Base-by-base conservation (phyloP, 306 rosid species). In the Alnus rubra region DNA sequence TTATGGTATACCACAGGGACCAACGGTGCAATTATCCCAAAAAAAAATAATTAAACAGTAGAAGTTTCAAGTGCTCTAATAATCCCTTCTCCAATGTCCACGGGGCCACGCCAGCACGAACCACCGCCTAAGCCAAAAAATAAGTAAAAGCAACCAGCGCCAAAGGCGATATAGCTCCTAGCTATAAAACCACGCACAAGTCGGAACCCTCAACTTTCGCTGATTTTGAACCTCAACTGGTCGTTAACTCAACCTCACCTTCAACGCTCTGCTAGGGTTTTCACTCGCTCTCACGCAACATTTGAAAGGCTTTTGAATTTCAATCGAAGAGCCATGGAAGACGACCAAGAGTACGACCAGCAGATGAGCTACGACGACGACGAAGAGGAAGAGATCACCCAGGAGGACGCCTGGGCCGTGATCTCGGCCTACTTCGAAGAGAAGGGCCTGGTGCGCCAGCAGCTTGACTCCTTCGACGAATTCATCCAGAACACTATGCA, bases 331-430 rank as follows among this genome's bases (percentile, higher is more conserved):
- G 68, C 70, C 65, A 82, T 95, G 96, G 98, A 95, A 2, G 98
- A 95, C 2, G 97, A 91, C 58, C 87, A 76, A 0, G 97, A 94
- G 77, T 92, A 90, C 75, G 97, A 94, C 63, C 86, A 82, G 44
- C 93, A 90, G 64, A 82, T 86, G 88, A 79, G 74, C 45, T 93
- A 90, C 53, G 92, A 84, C 0, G 92, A 87, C 7, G 98, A 92
- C 1, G 97, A 92, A 0, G 93, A 90, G 0, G 97, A 94, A 4
- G 97, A 94, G 63, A 95, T 95, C 70, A 91, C 97, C 0, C 98
- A 95, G 82, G 98, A 95, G 37, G 98, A 95, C 55, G 98, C 98
- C 1, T 92, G 98, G 98, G 96, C 98, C 1, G 98, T 95, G 1
- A 95, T 95, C 37, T 95, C 98, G 0, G 98, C 98, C 9, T 95